A percentile compares a stretch with the other conserved stretches of the same genome.
Conservation (phyloP, 805 yeast genomes). For the Nakazawaea sp. region DNA sequence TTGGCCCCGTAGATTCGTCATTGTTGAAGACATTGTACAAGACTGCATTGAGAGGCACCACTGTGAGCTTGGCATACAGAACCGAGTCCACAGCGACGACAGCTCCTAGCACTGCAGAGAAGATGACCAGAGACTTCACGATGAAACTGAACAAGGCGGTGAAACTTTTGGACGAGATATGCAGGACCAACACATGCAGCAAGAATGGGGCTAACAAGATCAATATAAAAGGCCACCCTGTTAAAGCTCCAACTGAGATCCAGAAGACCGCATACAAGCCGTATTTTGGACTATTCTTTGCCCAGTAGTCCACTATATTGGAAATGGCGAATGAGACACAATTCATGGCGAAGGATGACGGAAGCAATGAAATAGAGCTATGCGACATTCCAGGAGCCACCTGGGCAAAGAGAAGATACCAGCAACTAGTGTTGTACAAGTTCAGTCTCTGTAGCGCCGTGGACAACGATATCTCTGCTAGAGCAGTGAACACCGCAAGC, state of each 20-base stretch:
- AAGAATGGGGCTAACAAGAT: slow-evolving; percentile 58
- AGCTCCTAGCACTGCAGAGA: slow-evolving; percentile 10
- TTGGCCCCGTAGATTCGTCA: slow-evolving; percentile 70
- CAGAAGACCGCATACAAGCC: slow-evolving; percentile 29
- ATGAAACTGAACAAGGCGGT: background rate
- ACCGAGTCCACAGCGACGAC: slow-evolving; percentile 42
- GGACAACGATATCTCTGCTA: slow-evolving; percentile 49
- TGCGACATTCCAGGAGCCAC: slow-evolving; percentile 81
- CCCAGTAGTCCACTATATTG: slow-evolving; percentile 27
- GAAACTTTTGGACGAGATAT: background rate
- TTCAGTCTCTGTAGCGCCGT: slow-evolving; percentile 26
- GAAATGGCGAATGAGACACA: slow-evolving; percentile 39
- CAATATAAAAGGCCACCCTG: slow-evolving; percentile 90
- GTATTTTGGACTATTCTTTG: slow-evolving; percentile 15
- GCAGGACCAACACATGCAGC: slow-evolving; percentile 21
- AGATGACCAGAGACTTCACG: background rate
- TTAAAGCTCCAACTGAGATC: slow-evolving; percentile 59
- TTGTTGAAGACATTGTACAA: slow-evolving; percentile 73
- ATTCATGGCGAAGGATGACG: slow-evolving; percentile 71
- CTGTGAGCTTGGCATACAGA: slow-evolving; percentile 50
- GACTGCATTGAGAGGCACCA: slow-evolving; percentile 80
- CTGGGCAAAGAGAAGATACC: slow-evolving; percentile 58
- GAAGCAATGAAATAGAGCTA: slow-evolving; percentile 80
- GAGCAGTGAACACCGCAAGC: slow-evolving; percentile 32
- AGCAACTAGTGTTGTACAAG: slow-evolving; percentile 12